Evolutionary conservation across 2,329 filamentous ascomycete genomes (phyloP), one percentile per base, ranked within the genome.

Genomic region (Ascocoryne sarcoides): DNA sequence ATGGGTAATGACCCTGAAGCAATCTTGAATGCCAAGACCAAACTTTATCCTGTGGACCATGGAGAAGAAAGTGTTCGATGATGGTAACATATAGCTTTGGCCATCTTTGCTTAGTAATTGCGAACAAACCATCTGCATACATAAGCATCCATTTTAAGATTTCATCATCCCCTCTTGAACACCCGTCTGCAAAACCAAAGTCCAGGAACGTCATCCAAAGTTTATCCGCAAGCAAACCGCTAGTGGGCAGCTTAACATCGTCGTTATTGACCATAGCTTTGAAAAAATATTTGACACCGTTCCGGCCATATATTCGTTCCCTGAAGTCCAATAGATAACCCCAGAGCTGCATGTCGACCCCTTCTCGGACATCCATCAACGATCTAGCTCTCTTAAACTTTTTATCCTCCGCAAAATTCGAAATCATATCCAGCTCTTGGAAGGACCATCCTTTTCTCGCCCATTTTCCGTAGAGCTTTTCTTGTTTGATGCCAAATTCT

Each of bases 161-260:
- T 5, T 50, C 30, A 7, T 26, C 23, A 26, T 26, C 23, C n/a
- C n/a, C n/a, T n/a, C n/a, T n/a, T n/a, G n/a, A n/a, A n/a, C n/a
- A n/a, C 7, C 48, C 42, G 26, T 65, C 43, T 28, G 53, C 36
- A 36, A 62, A 48, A n/a, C 60, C 58, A 20, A 62, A 49, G 37
- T 60, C 57, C 33, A 72, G 46, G 35, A 73, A 65, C 0, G 59
- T 62, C 0, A 54, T 53, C 71, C 71, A 74, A 5, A 75, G 45
- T 10, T 54, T 55, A 7, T 62, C 55, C 14, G 67, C 65, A 4
- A 63, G 48, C n/a, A 45, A 38, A 14, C 64, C 62, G 10, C 50
- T 45, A 2, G 52, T 59, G 10, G 69, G 68, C 9, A 73, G 46
- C 16, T 58, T 50, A 17, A 69, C 51, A 2, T 55, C 50, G n/a